phyloP scores from a whole-genome alignment of 192 early-diverging fungal genomes.

The Rhizoclosmatium sp. region DNA sequence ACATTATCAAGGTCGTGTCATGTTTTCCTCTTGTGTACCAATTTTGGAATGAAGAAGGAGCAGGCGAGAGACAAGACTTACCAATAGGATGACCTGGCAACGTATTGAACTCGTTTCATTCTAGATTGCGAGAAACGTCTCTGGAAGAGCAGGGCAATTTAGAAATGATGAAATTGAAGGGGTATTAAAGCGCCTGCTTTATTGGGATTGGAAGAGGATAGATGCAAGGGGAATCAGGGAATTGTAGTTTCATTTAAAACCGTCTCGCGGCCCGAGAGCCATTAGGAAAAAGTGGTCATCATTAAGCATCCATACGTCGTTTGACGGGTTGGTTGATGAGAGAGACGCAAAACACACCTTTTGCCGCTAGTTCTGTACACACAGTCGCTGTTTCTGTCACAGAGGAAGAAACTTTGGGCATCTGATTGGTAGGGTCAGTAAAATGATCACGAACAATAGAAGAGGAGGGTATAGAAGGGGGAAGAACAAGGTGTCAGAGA shows the following conservation, averaged over 20 bases:
- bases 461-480: too few relatives aligned
- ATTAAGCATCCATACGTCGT: slow-evolving; percentile 5
- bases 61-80: too few relatives aligned
- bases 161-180: not conserved
- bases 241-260: slow-evolving; percentile 15
- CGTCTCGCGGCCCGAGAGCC: not conserved
- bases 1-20: slow-evolving; percentile 20
- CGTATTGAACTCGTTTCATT: too few relatives aligned
- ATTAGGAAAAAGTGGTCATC: not conserved
- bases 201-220: not conserved
- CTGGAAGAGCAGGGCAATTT: not conserved
- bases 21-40: slow-evolving; percentile 20
- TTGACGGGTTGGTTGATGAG: not conserved
- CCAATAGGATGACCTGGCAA: too few relatives aligned
- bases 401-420: not conserved
- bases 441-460: too few relatives aligned
- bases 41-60: too few relatives aligned
- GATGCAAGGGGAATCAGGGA: slow-evolving; percentile 10
- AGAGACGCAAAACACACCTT: not conserved
- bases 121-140: too few relatives aligned
- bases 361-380: too few relatives aligned
- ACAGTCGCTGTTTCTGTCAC: too few relatives aligned
- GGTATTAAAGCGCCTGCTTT: not conserved
- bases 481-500: too few relatives aligned
- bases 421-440: not conserved